phyloP scores from a whole-genome alignment of 805 yeast species.

The Myxozyma melibiosi region DNA sequence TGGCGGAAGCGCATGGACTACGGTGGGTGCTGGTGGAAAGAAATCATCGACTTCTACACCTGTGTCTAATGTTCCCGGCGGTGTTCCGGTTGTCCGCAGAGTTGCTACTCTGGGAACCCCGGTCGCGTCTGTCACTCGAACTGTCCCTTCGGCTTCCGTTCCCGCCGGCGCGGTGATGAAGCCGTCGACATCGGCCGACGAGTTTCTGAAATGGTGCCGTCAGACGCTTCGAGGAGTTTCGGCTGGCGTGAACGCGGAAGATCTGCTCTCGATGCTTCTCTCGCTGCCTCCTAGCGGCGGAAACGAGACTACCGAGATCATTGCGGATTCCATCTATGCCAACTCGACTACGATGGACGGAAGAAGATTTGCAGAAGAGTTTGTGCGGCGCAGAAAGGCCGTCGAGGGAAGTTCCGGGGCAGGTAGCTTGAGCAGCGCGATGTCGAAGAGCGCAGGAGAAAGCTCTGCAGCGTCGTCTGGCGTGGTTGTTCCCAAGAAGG shows the following conservation, averaged over 20 bases:
- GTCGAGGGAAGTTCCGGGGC: conserved; percentile 61
- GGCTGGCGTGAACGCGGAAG: conserved; percentile 69
- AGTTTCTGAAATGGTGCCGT: conserved; percentile 48
- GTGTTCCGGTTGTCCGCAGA: conserved; percentile 3
- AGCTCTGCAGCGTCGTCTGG: background rate
- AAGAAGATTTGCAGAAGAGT: conserved; percentile 88
- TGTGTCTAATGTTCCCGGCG: too few relatives aligned
- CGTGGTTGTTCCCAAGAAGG: background rate
- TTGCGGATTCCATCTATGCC: conserved; percentile 88
- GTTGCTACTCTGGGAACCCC: background rate
- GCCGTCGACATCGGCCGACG: conserved; percentile 38
- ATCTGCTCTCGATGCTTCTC: conserved; percentile 75
- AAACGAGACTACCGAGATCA: conserved; percentile 75
- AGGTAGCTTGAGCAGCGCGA: conserved; percentile 41
- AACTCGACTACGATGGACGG: conserved; percentile 92
- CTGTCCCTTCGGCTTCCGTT: conserved; percentile 1
- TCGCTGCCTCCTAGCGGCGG: conserved; percentile 68
- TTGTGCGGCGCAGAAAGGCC: conserved; percentile 70
- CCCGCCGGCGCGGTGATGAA: conserved; percentile 13
- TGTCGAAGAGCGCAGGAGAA: background rate
- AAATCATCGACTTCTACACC: conserved; percentile 47
- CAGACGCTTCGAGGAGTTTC: conserved; percentile 54
- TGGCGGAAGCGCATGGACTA: conserved; percentile 38
- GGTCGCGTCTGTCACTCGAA: background rate
- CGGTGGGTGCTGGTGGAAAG: conserved; percentile 69